Evolutionary conservation across 352 stramenopile genomes (phyloP).

Genomic region (Globisporangium rhizosaccharum): DNA sequence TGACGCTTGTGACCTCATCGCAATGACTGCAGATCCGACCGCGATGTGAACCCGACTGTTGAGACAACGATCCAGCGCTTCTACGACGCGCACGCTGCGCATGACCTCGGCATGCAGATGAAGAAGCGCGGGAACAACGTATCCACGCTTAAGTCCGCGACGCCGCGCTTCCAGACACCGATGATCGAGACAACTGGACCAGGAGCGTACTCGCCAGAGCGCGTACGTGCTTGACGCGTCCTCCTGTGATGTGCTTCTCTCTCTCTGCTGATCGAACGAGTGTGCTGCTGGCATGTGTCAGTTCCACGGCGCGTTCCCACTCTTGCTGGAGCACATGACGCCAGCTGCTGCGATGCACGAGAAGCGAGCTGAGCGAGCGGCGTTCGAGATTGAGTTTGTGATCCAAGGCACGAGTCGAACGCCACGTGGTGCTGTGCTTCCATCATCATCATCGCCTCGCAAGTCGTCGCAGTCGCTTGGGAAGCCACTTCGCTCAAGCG

Average conservation of each 20-base stretch:
- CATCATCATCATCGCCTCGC: not conserved
- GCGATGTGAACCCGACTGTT: conserved; percentile 44
- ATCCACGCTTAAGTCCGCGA: conserved; percentile 34
- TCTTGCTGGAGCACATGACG: conserved; percentile 34
- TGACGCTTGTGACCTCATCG: not conserved
- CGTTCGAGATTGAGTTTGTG: conserved; percentile 22
- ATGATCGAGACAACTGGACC: conserved; percentile 19
- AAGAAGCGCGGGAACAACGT: conserved; percentile 33
- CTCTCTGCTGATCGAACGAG: not conserved
- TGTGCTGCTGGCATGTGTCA: conserved; percentile 4
- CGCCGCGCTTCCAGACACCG: conserved; percentile 27
- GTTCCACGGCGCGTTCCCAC: conserved; percentile 44
- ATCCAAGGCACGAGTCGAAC: conserved; percentile 13
- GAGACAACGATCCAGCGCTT: conserved; percentile 34
- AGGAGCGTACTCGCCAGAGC: conserved; percentile 39
- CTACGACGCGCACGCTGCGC: conserved; percentile 33
- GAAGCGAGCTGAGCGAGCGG: conserved; percentile 21
- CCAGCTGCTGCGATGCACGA: conserved; percentile 16
- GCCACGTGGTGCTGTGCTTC: not conserved
- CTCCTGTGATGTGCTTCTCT: not conserved
- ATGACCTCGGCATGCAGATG: conserved; percentile 26
- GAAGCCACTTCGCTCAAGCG: not conserved
- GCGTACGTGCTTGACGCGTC: conserved; percentile 15
- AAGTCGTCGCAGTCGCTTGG: not conserved
- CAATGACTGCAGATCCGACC: conserved; percentile 23